Conservation (phyloP, 352 stramenopile genomes). For the Globisporangium emineosum region DNA sequence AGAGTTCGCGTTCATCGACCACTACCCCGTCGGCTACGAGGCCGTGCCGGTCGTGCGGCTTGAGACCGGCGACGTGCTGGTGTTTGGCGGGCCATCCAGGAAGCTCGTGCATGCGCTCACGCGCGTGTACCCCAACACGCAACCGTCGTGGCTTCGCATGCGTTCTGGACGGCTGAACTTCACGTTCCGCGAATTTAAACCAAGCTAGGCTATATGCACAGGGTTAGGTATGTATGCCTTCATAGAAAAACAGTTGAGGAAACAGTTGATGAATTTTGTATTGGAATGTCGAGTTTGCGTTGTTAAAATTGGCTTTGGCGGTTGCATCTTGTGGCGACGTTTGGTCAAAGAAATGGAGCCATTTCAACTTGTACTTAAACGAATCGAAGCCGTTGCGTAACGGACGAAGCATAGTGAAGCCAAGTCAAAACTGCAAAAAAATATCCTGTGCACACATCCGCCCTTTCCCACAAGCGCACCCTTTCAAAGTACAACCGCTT, state of each 20-base stretch:
- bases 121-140: slow-evolving; percentile 51
- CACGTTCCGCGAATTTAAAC: slow-evolving; percentile 68
- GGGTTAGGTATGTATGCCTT: no score
- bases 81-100: slow-evolving; percentile 63
- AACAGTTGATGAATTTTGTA: no score
- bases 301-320: background rate
- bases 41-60: slow-evolving; percentile 59
- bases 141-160: slow-evolving; percentile 57
- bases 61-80: slow-evolving; percentile 62
- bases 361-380: background rate
- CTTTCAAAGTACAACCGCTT: background rate
- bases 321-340: background rate
- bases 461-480: background rate
- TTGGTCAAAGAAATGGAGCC: background rate
- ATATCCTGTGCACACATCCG: background rate
- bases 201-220: no score
- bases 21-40: slow-evolving; percentile 44
- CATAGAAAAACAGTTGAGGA: no score
- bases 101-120: slow-evolving; percentile 65
- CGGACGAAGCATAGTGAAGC: background rate
- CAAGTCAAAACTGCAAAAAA: background rate
- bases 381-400: background rate
- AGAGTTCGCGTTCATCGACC: slow-evolving; percentile 67
- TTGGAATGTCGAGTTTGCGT: background rate
- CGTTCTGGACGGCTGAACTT: slow-evolving; percentile 61